Evolutionary conservation across 371 early-diverging fungal genomes (phyloP).

Genomic region (Encephalitozoon hellem): DNA sequence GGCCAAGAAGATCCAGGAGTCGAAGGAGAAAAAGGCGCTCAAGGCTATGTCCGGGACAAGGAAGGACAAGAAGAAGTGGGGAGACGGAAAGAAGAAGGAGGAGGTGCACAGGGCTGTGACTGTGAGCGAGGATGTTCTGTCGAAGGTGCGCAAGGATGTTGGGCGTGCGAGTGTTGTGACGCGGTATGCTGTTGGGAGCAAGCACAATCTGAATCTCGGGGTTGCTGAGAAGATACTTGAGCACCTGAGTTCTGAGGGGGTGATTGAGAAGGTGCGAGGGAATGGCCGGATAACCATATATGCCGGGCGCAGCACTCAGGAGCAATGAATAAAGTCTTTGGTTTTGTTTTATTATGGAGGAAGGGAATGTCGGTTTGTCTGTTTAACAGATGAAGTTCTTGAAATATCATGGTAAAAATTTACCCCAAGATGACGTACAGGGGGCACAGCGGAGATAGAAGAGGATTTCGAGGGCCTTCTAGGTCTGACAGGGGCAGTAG

Average conservation of each 20-base stretch:
- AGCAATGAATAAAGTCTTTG: background rate
- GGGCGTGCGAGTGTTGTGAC: slow-evolving; percentile 45
- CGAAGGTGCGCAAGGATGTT: slow-evolving; percentile 57
- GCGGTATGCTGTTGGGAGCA: slow-evolving; percentile 34
- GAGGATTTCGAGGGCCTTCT: background rate
- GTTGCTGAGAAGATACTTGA: slow-evolving; percentile 48
- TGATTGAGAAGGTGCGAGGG: background rate
- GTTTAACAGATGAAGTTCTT: background rate
- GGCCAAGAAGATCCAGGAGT: slow-evolving; percentile 53
- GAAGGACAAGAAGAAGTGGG: slow-evolving; percentile 59
- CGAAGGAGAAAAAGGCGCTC: slow-evolving; percentile 48
- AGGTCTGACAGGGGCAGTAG: background rate
- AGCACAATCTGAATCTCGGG: slow-evolving; percentile 48
- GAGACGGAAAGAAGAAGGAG: slow-evolving; percentile 46
- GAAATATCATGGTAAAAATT: slow-evolving; percentile 17
- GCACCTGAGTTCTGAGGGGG: slow-evolving; percentile 25
- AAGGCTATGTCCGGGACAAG: slow-evolving; percentile 39
- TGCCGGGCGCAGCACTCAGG: background rate
- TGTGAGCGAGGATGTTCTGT: slow-evolving; percentile 42
- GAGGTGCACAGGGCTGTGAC: slow-evolving; percentile 33
- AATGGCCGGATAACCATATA: background rate
- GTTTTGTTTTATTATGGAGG: background rate
- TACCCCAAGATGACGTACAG: slow-evolving; percentile 5
- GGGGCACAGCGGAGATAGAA: slow-evolving; percentile 8
- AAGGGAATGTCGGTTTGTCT: background rate